Evolutionary conservation across 2,329 filamentous ascomycete species (phyloP).

Genomic region (Trichoderma citrinoviride): DNA sequence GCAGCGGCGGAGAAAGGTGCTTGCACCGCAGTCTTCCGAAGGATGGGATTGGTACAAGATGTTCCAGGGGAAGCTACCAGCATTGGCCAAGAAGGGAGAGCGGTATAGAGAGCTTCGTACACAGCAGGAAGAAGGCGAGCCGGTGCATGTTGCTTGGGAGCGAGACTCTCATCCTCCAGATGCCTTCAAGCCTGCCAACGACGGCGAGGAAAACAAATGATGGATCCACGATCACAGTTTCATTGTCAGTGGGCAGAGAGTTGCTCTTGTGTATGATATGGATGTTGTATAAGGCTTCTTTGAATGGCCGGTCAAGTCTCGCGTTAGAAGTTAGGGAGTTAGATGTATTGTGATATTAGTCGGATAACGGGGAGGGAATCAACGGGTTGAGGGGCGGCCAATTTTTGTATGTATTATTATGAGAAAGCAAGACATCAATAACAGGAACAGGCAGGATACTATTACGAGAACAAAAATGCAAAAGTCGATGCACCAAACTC

Average conservation of each 20-base stretch:
- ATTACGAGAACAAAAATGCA: background rate
- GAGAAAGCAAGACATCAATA: background rate
- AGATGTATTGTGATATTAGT: background rate
- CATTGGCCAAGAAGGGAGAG: conserved; percentile 53
- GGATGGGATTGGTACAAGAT: conserved; percentile 47
- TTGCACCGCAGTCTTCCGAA: conserved; percentile 43
- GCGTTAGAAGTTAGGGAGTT: background rate
- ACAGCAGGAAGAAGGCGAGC: conserved; percentile 46
- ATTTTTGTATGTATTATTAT: background rate
- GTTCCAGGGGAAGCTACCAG: conserved; percentile 43
- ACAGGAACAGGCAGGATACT: background rate
- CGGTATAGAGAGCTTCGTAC: conserved; percentile 56
- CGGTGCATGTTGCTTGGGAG: conserved; percentile 48
- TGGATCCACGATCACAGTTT: background rate
- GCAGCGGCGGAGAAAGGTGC: conserved; percentile 50
- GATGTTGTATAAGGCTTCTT: background rate
- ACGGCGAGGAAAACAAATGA: background rate
- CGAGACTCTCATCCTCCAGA: conserved; percentile 30
- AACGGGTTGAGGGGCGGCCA: background rate
- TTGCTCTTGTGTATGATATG: background rate
- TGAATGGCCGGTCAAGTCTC: background rate
- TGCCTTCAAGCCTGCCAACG: background rate
- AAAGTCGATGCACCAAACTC: background rate
- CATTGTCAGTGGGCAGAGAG: background rate
- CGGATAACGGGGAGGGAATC: background rate